These are phyloP conservation scores for Stagonosporopsis chrysanthemi DNA, from an alignment of 2,329 filamentous ascomycete species.

Conservation along the genomic window DNA sequence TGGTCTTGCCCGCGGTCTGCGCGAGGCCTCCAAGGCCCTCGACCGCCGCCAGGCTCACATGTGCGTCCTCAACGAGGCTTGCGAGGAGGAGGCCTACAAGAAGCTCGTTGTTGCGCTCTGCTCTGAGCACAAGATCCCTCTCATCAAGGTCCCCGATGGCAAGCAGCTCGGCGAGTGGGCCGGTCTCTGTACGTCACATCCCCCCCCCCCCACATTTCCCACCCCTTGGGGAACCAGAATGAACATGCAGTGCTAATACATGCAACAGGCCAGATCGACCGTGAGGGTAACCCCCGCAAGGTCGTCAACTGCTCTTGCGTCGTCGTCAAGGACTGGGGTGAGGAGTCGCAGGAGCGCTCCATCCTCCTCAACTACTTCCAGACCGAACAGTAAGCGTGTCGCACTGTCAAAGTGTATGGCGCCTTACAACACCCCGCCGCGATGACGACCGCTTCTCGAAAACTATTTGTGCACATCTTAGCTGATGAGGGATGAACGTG, in stretches of 20 bases:
- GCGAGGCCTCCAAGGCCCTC: constrained; percentile 98
- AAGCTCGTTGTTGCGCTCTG: constrained; percentile 99
- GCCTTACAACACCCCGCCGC: constrained; percentile 9
- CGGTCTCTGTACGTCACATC: constrained; percentile 84
- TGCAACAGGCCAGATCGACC: constrained; percentile 86
- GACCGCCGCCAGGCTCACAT: constrained; percentile 99
- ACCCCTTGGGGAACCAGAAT: too few relatives aligned
- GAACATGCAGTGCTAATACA: constrained; percentile 19
- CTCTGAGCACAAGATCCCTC: constrained; percentile 99
- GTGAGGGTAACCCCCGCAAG: constrained; percentile 99
- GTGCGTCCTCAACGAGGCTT: constrained; percentile 99
- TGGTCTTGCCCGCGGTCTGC: constrained; percentile 96
- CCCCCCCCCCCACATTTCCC: too few relatives aligned
- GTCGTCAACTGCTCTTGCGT: constrained; percentile 99
- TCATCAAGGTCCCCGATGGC: constrained; percentile 99
- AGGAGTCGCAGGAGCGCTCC: constrained; percentile 98
- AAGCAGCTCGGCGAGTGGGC: constrained; percentile 99
- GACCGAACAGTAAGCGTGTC: constrained; percentile 67
- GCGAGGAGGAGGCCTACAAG: constrained; percentile 99
- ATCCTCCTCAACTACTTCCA: constrained; percentile 99
- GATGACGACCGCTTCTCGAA: constrained; percentile 8
- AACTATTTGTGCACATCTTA: constrained; percentile 15
- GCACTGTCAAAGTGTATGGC: constrained; percentile 13
- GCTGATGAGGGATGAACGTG: constrained; percentile 13
- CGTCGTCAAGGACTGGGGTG: constrained; percentile 99